Conservation (phyloP, 2,329 filamentous ascomycete species). For the Clarireedia monteithiana region DNA sequence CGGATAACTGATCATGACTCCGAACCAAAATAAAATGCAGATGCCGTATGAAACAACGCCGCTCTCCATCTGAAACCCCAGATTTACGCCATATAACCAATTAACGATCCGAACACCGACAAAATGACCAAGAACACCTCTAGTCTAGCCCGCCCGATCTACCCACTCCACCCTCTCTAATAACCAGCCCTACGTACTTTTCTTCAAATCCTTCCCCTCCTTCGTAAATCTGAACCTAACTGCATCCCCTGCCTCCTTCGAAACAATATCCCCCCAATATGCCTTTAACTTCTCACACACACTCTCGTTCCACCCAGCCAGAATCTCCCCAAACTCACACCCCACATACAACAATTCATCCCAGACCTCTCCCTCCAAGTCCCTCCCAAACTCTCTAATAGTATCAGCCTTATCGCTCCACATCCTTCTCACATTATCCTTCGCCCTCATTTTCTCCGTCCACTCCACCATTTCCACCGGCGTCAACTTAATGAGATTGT, state of each 20-base stretch:
- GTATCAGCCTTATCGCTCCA: constrained; percentile 1
- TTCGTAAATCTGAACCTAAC: neutral
- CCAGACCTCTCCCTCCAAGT: constrained; percentile 7
- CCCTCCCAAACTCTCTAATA: neutral
- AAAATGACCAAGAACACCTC: too few relatives aligned
- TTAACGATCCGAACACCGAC: too few relatives aligned
- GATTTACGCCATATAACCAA: too few relatives aligned
- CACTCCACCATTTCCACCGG: neutral
- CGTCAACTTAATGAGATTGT: constrained; percentile 4
- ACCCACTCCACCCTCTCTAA: too few relatives aligned
- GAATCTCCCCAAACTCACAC: neutral
- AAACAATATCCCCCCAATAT: neutral
- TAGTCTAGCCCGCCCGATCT: too few relatives aligned
- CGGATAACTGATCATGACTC: too few relatives aligned
- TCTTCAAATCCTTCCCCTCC: too few relatives aligned
- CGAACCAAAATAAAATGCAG: too few relatives aligned
- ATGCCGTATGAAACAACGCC: too few relatives aligned
- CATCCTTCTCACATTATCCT: neutral
- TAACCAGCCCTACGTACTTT: too few relatives aligned
- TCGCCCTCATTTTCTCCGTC: neutral
- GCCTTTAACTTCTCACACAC: constrained; percentile 1
- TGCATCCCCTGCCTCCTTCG: neutral
- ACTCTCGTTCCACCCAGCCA: neutral
- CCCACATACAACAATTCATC: constrained; percentile 5
- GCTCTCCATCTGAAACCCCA: too few relatives aligned